A percentile compares a stretch with the other conserved stretches of the same genome.
Evolutionary conservation across 805 yeast genomes (phyloP).

Genomic region (Komagataella mondaviorum): DNA sequence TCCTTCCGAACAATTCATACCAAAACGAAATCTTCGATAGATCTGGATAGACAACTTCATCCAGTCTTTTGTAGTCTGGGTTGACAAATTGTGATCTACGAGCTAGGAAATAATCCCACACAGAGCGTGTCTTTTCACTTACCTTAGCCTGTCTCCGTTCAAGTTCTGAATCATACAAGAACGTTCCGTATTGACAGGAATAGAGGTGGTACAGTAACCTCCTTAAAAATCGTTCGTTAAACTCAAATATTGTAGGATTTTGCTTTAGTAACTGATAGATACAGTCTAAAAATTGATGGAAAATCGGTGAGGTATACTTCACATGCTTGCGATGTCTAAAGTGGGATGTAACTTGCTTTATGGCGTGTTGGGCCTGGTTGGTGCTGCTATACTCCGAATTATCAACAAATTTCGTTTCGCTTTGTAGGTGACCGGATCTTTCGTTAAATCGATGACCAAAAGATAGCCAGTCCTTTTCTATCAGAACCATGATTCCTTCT

Average conservation of each 20-base stretch:
- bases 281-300: constrained; percentile 88
- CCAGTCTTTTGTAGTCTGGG: constrained; percentile 21
- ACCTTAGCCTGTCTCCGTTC: constrained; percentile 37
- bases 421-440: constrained; percentile 62
- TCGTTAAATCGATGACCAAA: constrained; percentile 88
- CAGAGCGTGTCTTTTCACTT: constrained; percentile 47
- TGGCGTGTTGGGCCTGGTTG: constrained; percentile 26
- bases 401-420: constrained; percentile 35
- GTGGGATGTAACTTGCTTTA: constrained; percentile 36
- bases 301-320: constrained; percentile 75
- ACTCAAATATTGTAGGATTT: constrained; percentile 65
- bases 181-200: constrained; percentile 92
- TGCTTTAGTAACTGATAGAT: constrained; percentile 69
- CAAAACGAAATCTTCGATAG: constrained; percentile 67
- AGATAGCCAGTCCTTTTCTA: constrained; percentile 93
- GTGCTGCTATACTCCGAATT: constrained; percentile 20
- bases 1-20: constrained; percentile 72
- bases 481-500: constrained; percentile 72
- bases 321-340: constrained; percentile 33
- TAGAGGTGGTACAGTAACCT: constrained; percentile 77
- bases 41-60: constrained; percentile 44
- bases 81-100: constrained; percentile 59
- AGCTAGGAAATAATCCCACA: constrained; percentile 88
- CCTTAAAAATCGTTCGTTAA: constrained; percentile 77
- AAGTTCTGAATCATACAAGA: constrained; percentile 60